A percentile compares a stretch with the other conserved stretches of the same genome.
Evolutionary conservation across 768 basidiomycete genomes (phyloP).

Genomic region (Strobilomyces dryophilus): DNA sequence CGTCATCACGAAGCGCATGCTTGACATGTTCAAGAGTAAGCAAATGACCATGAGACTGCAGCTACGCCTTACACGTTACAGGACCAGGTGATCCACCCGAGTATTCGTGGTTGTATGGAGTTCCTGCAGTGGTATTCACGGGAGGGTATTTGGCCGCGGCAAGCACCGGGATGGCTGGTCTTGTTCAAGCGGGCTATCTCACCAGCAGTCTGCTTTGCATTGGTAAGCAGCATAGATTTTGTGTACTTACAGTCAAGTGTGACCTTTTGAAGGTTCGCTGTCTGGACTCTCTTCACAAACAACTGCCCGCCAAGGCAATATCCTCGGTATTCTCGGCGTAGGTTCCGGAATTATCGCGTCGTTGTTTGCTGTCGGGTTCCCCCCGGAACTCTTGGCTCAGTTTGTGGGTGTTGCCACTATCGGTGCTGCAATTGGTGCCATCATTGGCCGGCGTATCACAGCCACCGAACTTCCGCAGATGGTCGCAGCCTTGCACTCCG

Average conservation of each 20-base stretch:
- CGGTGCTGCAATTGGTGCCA: conserved; percentile 65
- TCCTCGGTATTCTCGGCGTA: conserved; percentile 84
- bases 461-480: conserved; percentile 87
- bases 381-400: conserved; percentile 67
- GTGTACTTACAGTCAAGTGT: background rate
- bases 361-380: conserved; percentile 78
- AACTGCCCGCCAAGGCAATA: conserved; percentile 85
- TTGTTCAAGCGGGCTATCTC: conserved; percentile 86
- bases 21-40: conserved; percentile 88
- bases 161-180: conserved; percentile 78
- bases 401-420: conserved; percentile 73
- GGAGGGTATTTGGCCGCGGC: conserved; percentile 81
- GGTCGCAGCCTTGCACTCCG: conserved; percentile 78
- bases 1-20: conserved; percentile 86
- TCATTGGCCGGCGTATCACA: conserved; percentile 79
- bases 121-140: conserved; percentile 78
- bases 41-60: background rate
- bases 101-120: conserved; percentile 76
- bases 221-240: conserved; percentile 36
- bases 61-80: conserved; percentile 24
- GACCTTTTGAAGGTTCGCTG: conserved; percentile 52
- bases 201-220: conserved; percentile 86
- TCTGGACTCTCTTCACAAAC: conserved; percentile 75
- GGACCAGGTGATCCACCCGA: conserved; percentile 84
- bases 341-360: conserved; percentile 78